Percentiles rank a stretch among this genome's conserved stretches.
These are phyloP conservation scores for Diaporthe humulicola DNA, from an alignment of 2,329 filamentous ascomycete species.

Conservation along the genomic window DNA sequence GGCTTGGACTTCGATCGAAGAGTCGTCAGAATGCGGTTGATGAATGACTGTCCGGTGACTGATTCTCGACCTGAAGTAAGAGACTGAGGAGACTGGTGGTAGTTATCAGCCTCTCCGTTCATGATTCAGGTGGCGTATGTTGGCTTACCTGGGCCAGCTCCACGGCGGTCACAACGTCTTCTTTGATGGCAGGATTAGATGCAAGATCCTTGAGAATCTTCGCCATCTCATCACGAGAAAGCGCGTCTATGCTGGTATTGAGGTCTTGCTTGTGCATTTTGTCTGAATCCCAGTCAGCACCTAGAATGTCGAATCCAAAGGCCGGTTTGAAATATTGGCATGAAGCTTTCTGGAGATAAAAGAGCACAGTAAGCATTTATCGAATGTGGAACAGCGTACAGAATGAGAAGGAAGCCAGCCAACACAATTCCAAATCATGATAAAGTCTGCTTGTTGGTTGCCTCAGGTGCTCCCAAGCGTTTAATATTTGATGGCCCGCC, in stretches of 20 bases:
- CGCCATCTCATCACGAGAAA: not conserved
- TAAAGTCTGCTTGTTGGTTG: not conserved
- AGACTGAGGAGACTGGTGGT: not conserved
- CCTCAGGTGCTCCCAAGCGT: not conserved
- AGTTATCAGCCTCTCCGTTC: not conserved
- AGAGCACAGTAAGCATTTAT: no score
- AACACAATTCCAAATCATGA: not conserved
- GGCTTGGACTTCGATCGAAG: not conserved
- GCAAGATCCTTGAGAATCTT: not conserved
- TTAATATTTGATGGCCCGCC: accelerated
- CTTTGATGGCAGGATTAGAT: not conserved
- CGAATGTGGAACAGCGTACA: no score
- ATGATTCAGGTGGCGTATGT: not conserved
- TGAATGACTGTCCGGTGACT: not conserved
- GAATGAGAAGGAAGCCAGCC: not conserved
- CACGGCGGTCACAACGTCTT: not conserved
- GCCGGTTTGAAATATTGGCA: no score
- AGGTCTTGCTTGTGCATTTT: conserved; percentile 10
- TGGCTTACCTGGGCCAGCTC: not conserved
- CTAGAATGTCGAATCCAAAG: not conserved
- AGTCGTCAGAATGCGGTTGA: not conserved
- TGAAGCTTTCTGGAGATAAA: no score
- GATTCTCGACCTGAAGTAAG: no score
- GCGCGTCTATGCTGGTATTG: not conserved
- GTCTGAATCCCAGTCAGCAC: no score